Percentiles rank a stretch among this genome's conserved stretches.
Conservation (phyloP, 371 early-diverging fungal genomes). For the Blakeslea trispora region DNA sequence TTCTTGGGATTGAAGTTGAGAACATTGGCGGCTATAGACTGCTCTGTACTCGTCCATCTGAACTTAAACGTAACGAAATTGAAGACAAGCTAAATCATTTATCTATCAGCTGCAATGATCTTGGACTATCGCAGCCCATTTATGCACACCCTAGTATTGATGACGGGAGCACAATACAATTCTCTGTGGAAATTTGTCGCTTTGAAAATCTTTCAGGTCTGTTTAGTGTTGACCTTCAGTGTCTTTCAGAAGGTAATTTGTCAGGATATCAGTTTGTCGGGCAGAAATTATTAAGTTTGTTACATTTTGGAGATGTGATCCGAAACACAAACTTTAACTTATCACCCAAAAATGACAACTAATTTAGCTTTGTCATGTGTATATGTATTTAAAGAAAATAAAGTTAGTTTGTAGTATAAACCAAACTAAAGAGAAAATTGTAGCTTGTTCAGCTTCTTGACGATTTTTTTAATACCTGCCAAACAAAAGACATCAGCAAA, state of each 20-base stretch:
- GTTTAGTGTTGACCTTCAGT: slow-evolving; percentile 84
- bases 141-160: slow-evolving; percentile 92
- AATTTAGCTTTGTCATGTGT: not conserved
- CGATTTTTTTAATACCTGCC: too few species aligned
- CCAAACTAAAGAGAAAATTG: too few species aligned
- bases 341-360: slow-evolving; percentile 2
- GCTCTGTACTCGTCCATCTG: slow-evolving; percentile 60
- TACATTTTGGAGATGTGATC: slow-evolving; percentile 46
- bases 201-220: slow-evolving; percentile 85
- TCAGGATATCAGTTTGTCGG: slow-evolving; percentile 91
- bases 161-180: slow-evolving; percentile 72
- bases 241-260: slow-evolving; percentile 63
- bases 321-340: slow-evolving; percentile 18
- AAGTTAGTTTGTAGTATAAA: too few species aligned
- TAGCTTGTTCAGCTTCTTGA: too few species aligned
- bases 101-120: not conserved
- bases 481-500: too few species aligned
- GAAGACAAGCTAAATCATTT: slow-evolving; percentile 2
- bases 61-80: not conserved
- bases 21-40: slow-evolving; percentile 70
- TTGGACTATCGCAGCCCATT: slow-evolving; percentile 53
- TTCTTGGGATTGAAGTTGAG: slow-evolving; percentile 72
- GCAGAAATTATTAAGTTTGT: slow-evolving; percentile 61
- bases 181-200: slow-evolving; percentile 86
- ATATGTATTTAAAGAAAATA: not conserved